Evolutionary conservation across 2,329 filamentous ascomycete genomes (phyloP).

Genomic region (Xenosphaeropsis pyriputrescens): DNA sequence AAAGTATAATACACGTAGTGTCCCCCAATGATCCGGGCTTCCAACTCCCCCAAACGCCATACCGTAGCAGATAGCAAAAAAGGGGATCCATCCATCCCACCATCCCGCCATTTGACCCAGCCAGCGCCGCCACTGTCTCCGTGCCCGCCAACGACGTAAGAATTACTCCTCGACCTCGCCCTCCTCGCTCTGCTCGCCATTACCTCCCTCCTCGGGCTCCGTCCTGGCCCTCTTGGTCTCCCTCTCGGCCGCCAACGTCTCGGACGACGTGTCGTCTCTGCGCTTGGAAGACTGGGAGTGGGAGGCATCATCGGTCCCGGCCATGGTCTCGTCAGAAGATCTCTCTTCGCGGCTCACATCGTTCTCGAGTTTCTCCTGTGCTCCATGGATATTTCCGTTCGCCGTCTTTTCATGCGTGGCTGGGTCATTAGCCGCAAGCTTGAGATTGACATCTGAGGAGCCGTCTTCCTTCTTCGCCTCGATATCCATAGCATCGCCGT

Average conservation of each 20-base stretch:
- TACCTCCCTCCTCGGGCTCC: conserved; percentile 3
- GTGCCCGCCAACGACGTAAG: too few relatives aligned
- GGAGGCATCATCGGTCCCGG: neutral
- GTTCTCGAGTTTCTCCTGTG: neutral
- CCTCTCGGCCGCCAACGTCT: neutral
- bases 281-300: conserved; percentile 5
- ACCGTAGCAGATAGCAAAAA: too few relatives aligned
- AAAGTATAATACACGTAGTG: too few relatives aligned
- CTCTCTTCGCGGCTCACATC: conserved; percentile 1
- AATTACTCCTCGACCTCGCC: conserved; percentile 10
- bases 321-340: neutral
- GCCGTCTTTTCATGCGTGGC: conserved; percentile 9
- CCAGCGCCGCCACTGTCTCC: too few relatives aligned
- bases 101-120: too few relatives aligned
- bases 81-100: too few relatives aligned
- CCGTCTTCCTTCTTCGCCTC: conserved; percentile 3
- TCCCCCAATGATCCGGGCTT: too few relatives aligned
- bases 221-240: neutral
- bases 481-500: neutral
- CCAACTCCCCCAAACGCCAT: too few relatives aligned
- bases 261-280: conserved; percentile 2
- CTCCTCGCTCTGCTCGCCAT: conserved; percentile 7
- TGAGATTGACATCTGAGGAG: conserved; percentile 10
- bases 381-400: conserved; percentile 3
- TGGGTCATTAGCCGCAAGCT: conserved; percentile 13